phyloP scores from a whole-genome alignment of 2,329 filamentous ascomycete genomes.

The Venturia effusa region DNA sequence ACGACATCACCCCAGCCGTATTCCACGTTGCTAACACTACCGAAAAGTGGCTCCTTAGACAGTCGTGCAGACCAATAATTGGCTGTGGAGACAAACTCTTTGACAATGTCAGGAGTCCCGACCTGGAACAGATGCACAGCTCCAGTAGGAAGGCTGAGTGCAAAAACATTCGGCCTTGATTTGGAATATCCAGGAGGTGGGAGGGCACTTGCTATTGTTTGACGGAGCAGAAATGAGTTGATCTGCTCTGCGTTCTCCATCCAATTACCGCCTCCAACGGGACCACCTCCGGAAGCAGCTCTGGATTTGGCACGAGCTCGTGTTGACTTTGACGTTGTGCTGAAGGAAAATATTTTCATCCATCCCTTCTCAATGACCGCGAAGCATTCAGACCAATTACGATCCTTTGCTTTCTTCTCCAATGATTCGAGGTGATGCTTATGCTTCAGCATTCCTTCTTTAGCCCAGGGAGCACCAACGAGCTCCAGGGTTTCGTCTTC shows the following conservation, averaged over 20 bases:
- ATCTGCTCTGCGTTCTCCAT: slow-evolving; percentile 89
- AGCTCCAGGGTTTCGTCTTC: slow-evolving; percentile 91
- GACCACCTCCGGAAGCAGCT: slow-evolving; percentile 42
- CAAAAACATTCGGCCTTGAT: slow-evolving; percentile 83
- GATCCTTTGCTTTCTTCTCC: slow-evolving; percentile 86
- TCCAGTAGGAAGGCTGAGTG: slow-evolving; percentile 79
- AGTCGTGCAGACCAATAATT: slow-evolving; percentile 97
- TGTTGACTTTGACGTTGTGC: slow-evolving; percentile 60
- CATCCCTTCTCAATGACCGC: slow-evolving; percentile 92
- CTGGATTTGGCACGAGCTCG: slow-evolving; percentile 50
- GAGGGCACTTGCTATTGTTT: slow-evolving; percentile 82
- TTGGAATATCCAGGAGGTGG: slow-evolving; percentile 91
- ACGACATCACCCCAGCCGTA: slow-evolving; percentile 91
- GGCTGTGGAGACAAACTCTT: slow-evolving; percentile 85
- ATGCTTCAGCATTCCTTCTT: slow-evolving; percentile 91
- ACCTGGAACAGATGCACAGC: slow-evolving; percentile 98
- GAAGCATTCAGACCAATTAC: slow-evolving; percentile 92
- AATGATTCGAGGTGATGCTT: slow-evolving; percentile 89
- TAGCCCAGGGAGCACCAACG: slow-evolving; percentile 92
- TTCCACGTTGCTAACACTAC: slow-evolving; percentile 92
- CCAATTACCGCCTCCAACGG: slow-evolving; percentile 95
- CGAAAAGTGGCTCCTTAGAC: slow-evolving; percentile 84
- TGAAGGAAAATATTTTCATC: slow-evolving; percentile 90
- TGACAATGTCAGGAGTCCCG: slow-evolving; percentile 86
- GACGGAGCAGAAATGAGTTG: slow-evolving; percentile 76